These are phyloP conservation scores for Xanthoconium separans DNA, from an alignment of 1,284 basidiomycete species.

Conservation along the genomic window DNA sequence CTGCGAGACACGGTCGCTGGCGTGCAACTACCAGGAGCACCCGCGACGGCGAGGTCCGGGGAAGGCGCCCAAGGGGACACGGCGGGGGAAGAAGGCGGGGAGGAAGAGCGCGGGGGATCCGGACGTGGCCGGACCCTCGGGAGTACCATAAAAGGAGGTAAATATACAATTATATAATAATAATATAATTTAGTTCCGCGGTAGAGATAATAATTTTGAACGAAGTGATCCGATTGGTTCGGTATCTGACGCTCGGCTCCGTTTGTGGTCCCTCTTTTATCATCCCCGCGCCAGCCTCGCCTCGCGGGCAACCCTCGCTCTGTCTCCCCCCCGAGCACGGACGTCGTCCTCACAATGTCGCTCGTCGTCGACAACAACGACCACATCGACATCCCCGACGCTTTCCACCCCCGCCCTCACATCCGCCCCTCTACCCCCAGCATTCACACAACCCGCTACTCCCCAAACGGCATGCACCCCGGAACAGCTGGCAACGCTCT, in stretches of 20 bases:
- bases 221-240: slow-evolving; percentile 34
- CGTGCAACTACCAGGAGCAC: slow-evolving; percentile 54
- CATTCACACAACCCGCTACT: slow-evolving; percentile 18
- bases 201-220: slow-evolving; percentile 21
- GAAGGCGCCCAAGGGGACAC: slow-evolving; percentile 54
- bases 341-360: slow-evolving; percentile 25
- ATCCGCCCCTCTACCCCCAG: slow-evolving; percentile 26
- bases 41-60: slow-evolving; percentile 69
- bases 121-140: slow-evolving; percentile 30
- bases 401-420: slow-evolving; percentile 9
- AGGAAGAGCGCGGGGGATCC: slow-evolving; percentile 24
- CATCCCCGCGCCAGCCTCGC: slow-evolving; percentile 39
- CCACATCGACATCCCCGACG: slow-evolving; percentile 14
- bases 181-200: slow-evolving; percentile 33
- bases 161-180: slow-evolving; percentile 26
- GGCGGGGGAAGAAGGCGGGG: slow-evolving; percentile 30
- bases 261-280: slow-evolving; percentile 38
- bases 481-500: slow-evolving; percentile 26
- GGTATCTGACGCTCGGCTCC: slow-evolving; percentile 40
- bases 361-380: slow-evolving; percentile 35
- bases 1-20: slow-evolving; percentile 47
- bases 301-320: slow-evolving; percentile 39
- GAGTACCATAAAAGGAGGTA: slow-evolving; percentile 26
- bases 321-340: slow-evolving; percentile 25
- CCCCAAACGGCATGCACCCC: slow-evolving; percentile 28